Conservation (phyloP, 768 basidiomycete species). For the Kwoniella europaea region DNA sequence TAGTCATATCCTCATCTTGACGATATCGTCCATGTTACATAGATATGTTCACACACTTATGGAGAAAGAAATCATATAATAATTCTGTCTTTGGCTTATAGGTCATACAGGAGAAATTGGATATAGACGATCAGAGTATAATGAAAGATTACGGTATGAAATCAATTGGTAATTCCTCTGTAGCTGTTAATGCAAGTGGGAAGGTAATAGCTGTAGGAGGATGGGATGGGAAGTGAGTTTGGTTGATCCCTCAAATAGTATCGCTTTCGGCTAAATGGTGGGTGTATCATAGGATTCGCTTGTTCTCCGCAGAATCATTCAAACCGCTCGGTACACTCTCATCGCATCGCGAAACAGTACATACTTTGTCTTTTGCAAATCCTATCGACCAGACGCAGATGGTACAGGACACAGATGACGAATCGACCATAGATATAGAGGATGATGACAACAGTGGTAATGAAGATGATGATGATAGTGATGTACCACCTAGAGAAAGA, state of each 20-base stretch:
- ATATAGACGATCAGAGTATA: constrained; percentile 50
- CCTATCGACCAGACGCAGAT: neutral
- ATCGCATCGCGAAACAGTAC: constrained; percentile 80
- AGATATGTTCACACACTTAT: neutral
- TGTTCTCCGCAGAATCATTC: constrained; percentile 79
- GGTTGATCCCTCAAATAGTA: too few relatives aligned
- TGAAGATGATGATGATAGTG: constrained; percentile 61
- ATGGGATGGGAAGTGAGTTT: constrained; percentile 83
- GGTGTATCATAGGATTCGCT: constrained; percentile 66
- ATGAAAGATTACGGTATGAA: constrained; percentile 66
- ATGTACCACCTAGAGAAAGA: constrained; percentile 56
- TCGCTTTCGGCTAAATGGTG: neutral
- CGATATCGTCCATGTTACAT: too few relatives aligned
- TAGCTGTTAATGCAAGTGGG: constrained; percentile 77
- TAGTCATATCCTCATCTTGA: constrained; percentile 43
- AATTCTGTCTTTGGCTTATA: neutral
- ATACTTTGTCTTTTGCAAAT: constrained; percentile 73
- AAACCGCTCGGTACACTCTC: constrained; percentile 81
- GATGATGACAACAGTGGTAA: constrained; percentile 61
- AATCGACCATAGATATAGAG: constrained; percentile 57
- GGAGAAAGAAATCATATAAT: constrained; percentile 62
- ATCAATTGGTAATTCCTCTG: constrained; percentile 75
- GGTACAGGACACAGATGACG: constrained; percentile 11
- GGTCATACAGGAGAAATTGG: neutral
- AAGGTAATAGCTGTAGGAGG: constrained; percentile 84